A percentile compares a stretch with the other conserved stretches of the same genome.
phyloP scores from a whole-genome alignment of 331 rosid genomes.

The Acacia concinna region DNA sequence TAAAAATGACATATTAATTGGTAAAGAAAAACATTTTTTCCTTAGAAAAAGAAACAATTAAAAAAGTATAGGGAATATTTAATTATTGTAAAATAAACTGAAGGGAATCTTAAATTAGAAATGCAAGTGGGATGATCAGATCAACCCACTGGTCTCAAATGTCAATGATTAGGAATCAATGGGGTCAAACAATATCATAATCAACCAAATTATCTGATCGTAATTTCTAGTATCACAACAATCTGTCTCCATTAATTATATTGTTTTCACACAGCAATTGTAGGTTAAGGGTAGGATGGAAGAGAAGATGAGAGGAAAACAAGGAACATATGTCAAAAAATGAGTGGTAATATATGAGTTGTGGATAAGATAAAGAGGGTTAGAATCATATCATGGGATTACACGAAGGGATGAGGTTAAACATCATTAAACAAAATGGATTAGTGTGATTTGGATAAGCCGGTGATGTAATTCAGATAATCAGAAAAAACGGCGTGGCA shows the following conservation, averaged over 20 bases:
- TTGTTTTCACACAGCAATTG: background rate
- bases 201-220: background rate
- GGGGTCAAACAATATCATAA: background rate
- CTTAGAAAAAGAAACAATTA: background rate
- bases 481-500: background rate
- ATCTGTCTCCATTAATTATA: background rate
- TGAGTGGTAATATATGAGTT: background rate
- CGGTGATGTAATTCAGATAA: background rate
- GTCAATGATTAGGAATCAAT: background rate
- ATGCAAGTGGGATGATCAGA: background rate
- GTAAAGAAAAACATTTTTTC: background rate
- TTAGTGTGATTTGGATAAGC: background rate
- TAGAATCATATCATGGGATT: background rate
- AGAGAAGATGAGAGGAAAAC: background rate
- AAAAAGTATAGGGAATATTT: background rate
- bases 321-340: background rate
- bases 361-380: constrained; percentile 2
- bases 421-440: background rate
- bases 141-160: background rate
- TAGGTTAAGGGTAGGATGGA: too few relatives aligned
- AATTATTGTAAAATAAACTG: background rate
- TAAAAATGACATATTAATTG: background rate
- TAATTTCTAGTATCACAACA: background rate
- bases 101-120: background rate
- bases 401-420: background rate